Base-by-base conservation (phyloP, 2,329 filamentous ascomycete genomes). In the Didymella lethalis region DNA sequence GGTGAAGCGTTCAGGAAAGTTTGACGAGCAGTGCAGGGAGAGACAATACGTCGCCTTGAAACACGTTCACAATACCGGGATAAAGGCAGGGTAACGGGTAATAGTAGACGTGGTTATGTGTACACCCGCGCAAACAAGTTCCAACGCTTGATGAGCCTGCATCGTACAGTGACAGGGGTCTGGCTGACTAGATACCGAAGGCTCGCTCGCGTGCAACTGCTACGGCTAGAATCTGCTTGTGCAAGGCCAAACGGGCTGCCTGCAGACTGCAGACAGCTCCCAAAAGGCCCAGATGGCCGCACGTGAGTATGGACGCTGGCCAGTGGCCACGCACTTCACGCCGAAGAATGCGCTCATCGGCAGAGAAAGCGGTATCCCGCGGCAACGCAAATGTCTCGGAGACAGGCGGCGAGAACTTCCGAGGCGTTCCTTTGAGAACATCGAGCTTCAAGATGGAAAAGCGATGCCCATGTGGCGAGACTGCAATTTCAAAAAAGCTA, bases 151-250 rank as follows among this genome's bases (percentile, higher is more conserved):
- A 34, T 54, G 56, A 34, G 54, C 47, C 46, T 41, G 54, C 46
- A 59, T 41, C 50, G 40, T 54, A 41, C 56, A 43, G 38, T 44
- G 55, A 50, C 56, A 59, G 56, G 56, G 56, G 50, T 59, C 20
- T 16, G 34, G 56, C 56, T 59, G 56, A 59, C 56, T 53, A 57
- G 43, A 28, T 20, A 48, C 53, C 41, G 11, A 28, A 44, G 53
- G 46, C 46, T 49, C 29, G 31, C 32, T 57, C 40, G 54, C 48
- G 34, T 57, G 47, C 41, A 51, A 47, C 32, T 51, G 47, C 48
- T 47, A 41, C 28, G 47, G 23, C 47, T 50, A 29, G 25, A 51
- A 26, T 26, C 28, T 57, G 34, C 48, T 41, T 57, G 48, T 34
- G 48, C 48, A 52, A 43, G 23, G 43, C 48, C 41, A 47, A 52